Evolutionary conservation across 1,284 basidiomycete genomes (phyloP), one percentile per base, ranked within the genome.

Genomic region (Kwoniella shivajii): DNA sequence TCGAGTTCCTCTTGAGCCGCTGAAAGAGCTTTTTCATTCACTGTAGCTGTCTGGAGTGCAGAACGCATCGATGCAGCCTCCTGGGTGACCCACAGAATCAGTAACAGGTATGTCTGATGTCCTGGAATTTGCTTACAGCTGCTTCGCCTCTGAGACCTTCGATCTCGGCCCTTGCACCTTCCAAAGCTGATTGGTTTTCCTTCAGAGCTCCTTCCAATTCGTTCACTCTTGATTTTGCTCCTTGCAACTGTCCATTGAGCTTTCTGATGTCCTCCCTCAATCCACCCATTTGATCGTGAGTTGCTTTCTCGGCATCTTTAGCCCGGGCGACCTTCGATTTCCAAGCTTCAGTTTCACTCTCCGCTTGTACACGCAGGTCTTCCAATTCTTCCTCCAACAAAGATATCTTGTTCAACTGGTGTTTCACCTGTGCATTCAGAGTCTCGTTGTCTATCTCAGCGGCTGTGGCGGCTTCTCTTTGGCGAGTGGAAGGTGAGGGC

Each of bases 371-470:
- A 18, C 84, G 86, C 1, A 85, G 82, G 66, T 96, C 92, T 60
- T 93, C 90, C 10, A 97, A 82, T 65, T 86, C 81, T 68, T 96
- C 94, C 70, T 98, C 93, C 62, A 94, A 81, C 30, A 80, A 80
- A 2, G 82, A 76, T 41, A 93, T 83, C 74, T 88, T 89, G 72
- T 83, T 84, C 71, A 91, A 88, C 30, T 95, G 81, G 74, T 98
- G 91, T 51, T 85, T 83, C 26, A 92, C 82, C 73, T 98, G 92
- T 38, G 94, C 92, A 18, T 84, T 86, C 29, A 96, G 83, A 24
- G 86, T 87, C 75, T 97, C 92, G 69, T 95, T 95, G 78, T 98
- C 93, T 68, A 98, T 97, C 69, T 92, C 86, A 1, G 87, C 84
- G 0, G 92, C 85, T 2, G 85, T 83, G 11, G 81, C 73, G 7